These are phyloP conservation scores for Boletus barrowsii DNA, from an alignment of 768 basidiomycete species.

Conservation along the genomic window DNA sequence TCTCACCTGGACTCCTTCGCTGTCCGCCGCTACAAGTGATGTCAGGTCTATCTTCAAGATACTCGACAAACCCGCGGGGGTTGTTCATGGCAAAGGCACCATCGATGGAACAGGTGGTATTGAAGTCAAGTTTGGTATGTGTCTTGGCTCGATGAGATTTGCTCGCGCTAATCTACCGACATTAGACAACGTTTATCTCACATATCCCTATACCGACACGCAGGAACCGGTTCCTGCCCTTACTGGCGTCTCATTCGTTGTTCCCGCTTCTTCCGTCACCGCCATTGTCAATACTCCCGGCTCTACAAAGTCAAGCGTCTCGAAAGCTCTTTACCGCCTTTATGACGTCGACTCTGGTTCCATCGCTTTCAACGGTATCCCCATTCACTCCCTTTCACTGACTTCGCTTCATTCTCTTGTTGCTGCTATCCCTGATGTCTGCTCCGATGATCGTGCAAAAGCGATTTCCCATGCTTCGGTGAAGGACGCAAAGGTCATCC, in stretches of 20 bases:
- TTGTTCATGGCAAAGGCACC: constrained; percentile 76
- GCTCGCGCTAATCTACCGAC: background rate
- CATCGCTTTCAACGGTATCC: constrained; percentile 82
- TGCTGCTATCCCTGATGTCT: constrained; percentile 89
- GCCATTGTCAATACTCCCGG: constrained; percentile 88
- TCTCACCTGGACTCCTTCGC: constrained; percentile 34
- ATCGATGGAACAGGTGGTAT: constrained; percentile 71
- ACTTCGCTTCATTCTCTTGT: constrained; percentile 74
- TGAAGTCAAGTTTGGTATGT: constrained; percentile 83
- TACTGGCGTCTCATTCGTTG: constrained; percentile 79
- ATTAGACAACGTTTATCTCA: constrained; percentile 80
- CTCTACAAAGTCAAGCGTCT: constrained; percentile 77
- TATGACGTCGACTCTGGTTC: constrained; percentile 83
- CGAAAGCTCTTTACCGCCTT: constrained; percentile 88
- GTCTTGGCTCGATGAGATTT: background rate
- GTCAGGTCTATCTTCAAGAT: constrained; percentile 78
- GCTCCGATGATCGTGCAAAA: constrained; percentile 17
- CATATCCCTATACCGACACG: constrained; percentile 58
- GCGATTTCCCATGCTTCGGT: constrained; percentile 24
- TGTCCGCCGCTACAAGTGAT: constrained; percentile 73
- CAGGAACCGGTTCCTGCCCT: constrained; percentile 58
- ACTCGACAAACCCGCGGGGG: constrained; percentile 77
- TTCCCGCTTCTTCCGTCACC: constrained; percentile 83
- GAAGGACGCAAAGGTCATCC: constrained; percentile 26
- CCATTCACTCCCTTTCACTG: constrained; percentile 87